Conservation (phyloP, 768 basidiomycete species). For the Naganishia antarctica region DNA sequence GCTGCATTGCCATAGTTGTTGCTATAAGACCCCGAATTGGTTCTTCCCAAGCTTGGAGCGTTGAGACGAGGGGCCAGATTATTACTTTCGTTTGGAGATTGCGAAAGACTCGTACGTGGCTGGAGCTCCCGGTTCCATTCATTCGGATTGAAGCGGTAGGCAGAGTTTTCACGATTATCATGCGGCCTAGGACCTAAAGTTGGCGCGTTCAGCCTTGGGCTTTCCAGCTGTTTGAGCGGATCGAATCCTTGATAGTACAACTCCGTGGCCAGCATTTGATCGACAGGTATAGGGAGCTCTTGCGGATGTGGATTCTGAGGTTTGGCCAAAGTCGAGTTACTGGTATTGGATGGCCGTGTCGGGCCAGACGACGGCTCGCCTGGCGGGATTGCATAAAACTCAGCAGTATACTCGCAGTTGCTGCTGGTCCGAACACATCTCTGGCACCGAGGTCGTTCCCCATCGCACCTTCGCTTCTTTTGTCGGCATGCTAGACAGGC, state of each 20-base stretch:
- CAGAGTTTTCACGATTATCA: neutral
- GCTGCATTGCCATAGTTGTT: neutral
- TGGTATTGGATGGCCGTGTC: neutral
- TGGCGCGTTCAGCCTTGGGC: neutral
- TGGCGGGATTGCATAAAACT: neutral
- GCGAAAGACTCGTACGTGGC: neutral
- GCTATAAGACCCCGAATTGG: neutral
- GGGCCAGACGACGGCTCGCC: neutral
- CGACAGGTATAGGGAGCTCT: neutral
- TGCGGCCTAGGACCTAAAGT: neutral
- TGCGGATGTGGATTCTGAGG: neutral
- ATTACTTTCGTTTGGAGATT: neutral
- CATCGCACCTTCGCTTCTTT: conserved; percentile 14
- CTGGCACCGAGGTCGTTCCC: conserved; percentile 3
- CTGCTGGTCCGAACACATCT: conserved; percentile 3
- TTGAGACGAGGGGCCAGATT: neutral
- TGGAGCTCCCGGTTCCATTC: neutral
- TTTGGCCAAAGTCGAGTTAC: no score
- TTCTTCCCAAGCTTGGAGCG: neutral
- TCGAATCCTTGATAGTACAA: no score
- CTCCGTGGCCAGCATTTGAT: no score
- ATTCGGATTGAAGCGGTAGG: neutral
- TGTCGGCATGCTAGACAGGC: conserved; percentile 12
- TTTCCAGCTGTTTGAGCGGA: neutral
- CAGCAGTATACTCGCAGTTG: conserved; percentile 5